Evolutionary conservation across 2,329 filamentous ascomycete species (phyloP), one percentile per base, ranked within the genome.

Genomic region (Colletotrichum lindemuthianum): DNA sequence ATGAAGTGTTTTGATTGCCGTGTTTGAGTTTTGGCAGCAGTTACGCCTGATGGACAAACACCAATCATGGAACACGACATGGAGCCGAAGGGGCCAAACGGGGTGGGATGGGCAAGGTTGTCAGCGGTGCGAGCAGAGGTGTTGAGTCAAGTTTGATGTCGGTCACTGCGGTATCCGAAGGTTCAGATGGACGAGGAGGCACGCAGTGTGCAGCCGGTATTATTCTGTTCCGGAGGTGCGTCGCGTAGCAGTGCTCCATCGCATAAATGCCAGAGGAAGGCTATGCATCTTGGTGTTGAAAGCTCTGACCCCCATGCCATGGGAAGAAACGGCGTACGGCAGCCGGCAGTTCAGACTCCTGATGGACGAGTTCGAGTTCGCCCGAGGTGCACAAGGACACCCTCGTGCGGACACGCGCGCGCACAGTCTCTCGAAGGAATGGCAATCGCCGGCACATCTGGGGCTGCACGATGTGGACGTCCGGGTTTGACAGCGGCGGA

Each of bases 351-450:
- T 65, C 40, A 47, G 60, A 24, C 24, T 24, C 24, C 24, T 4
- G 24, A 24, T 24, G 24, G 24, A 24, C 24, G 24, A 24, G 24
- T 24, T 24, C 24, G 24, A 24, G 24, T 24, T 24, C 24, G 24
- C 24, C 24, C 24, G 16, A 24, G 16, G 16, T 24, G 16, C 16
- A 24, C 16, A 47, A 55, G 61, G 47, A 15, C 32, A 33, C 41
- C 48, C 55, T 41, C 33, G 34, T 59, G 59, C 36, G 44, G 39
- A 44, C 24, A 32, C 15, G 13, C 36, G 36, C 37, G 58, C 60
- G 59, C 63, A 63, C 58, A 52, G 63, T 63, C 58, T 16, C 15
- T 51, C 36, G 36, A 52, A 52, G 45, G 51, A 65, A 57, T 60
- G 52, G 41, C 40, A 56, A 24, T 40, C 34, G 45, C 51, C 51